Base-by-base conservation (phyloP, 345 rosid genomes). In the Leavenworthia alabamica region DNA sequence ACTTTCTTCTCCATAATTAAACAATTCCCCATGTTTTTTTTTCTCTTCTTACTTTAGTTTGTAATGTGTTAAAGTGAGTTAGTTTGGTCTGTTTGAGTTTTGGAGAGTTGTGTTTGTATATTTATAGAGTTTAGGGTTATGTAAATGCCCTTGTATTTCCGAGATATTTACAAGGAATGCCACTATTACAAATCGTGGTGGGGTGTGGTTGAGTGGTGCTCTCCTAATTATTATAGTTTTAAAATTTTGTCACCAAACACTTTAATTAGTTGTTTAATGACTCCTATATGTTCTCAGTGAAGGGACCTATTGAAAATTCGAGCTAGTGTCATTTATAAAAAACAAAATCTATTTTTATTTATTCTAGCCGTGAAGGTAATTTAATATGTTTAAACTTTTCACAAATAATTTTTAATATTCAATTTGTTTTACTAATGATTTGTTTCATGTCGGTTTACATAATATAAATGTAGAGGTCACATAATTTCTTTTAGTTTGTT, bases 21-120 rank as follows among this genome's bases (percentile, higher is more conserved):
- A 84, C 98, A 91, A 47, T 91, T 91, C 67, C 98, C 98, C 98
- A 88, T 90, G n/a, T n/a, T n/a, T n/a, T n/a, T n/a, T 32, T 32
- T 32, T 32, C 9, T 3, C 12, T 51, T 48, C 9, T 56, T 12
- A 15, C 46, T 59, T 50, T 41, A 32, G 58, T 60, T 50, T 72
- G 68, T 51, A 19, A 31, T 46, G 47, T 17, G 17, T 36, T 16
- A 0, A n/a, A n/a, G n/a, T 33, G 44, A 39, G 9, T 39, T 12
- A n/a, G 41, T 41, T 8, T 2, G 20, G 40, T 28, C 23, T 41
- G 12, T 40, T 29, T 29, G 35, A n/a, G 58, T 47, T 60, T 41
- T 53, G 32, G 13, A 35, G 55, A 24, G 11, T 51, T 23, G 17
- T 32, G 24, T 20, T 17, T 66, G 59, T 43, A 13, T 71, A 74